Evolutionary conservation across 2,329 filamentous ascomycete genomes (phyloP).

Genomic region (Aspergillus pseudotamarii): DNA sequence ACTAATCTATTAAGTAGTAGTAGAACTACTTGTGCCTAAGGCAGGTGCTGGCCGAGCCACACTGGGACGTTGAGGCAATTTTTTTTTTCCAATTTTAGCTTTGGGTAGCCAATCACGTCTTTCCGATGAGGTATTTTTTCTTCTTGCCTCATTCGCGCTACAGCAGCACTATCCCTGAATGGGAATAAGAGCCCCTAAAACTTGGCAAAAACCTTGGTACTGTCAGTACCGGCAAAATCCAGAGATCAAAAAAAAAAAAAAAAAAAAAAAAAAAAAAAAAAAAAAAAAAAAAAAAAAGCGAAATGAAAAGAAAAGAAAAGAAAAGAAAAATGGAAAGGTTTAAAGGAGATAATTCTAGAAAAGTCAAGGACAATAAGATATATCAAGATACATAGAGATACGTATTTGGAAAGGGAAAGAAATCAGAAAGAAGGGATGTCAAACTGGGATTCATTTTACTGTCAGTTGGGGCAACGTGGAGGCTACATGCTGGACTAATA

Average conservation of each 20-base stretch:
- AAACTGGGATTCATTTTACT: neutral
- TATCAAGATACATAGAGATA: neutral
- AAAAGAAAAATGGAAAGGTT: neutral
- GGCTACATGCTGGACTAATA: neutral
- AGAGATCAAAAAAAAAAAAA: neutral
- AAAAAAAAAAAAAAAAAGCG: neutral
- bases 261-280: neutral
- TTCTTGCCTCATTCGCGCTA: constrained; percentile 11
- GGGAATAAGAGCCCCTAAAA: constrained; percentile 1
- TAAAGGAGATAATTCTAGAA: neutral
- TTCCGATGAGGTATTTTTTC: constrained; percentile 23
- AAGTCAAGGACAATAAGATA: neutral
- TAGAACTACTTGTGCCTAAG: neutral
- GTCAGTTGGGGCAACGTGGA: constrained; percentile 16
- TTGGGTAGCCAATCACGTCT: constrained; percentile 19
- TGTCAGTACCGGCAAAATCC: neutral
- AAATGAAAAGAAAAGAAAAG: neutral
- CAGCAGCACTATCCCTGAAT: constrained; percentile 8
- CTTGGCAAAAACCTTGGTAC: constrained; percentile 2
- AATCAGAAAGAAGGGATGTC: neutral
- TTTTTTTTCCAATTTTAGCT: constrained; percentile 24
- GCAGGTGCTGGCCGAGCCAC: neutral
- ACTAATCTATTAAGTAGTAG: neutral
- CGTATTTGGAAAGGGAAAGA: neutral
- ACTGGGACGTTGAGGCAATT: constrained; percentile 10